Evolutionary conservation across 2,329 filamentous ascomycete genomes (phyloP), one percentile per base, ranked within the genome.

Genomic region (Chrysoporthe cubensis): DNA sequence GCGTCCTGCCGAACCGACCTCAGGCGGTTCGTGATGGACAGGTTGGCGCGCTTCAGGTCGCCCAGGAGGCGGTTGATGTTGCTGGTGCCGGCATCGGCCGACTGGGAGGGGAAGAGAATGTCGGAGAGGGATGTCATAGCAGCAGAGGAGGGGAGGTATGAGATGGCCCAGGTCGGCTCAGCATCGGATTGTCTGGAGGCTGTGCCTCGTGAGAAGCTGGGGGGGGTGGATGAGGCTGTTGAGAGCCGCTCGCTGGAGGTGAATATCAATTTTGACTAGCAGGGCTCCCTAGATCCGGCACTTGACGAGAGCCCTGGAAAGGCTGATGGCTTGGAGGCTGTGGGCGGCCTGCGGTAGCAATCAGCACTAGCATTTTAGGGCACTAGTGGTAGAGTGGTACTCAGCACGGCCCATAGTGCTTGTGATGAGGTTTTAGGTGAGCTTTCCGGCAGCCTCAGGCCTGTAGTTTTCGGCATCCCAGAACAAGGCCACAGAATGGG

Each of bases 11-110:
- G 82, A 77, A 98, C 95, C 40, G 93, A 97, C 42, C 82, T 81
- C 14, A 99, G 87, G 18, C 95, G 91, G 80, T 97, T 97, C 71
- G 87, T 85, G 71, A 96, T 88, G 70, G 91, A 91, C 62, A 96
- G 86, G 32, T 92, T 91, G 32, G 90, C 88, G 72, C 91, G 88
- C 76, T 91, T 93, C 69, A 97, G 87, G 43, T 90, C 89, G 61
- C 86, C 83, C 16, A 96, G 87, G 4, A 88, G 89, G 71, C 86
- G 85, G 44, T 89, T 91, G 75, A 95, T 87, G 71, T 90, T 89
- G 71, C 88, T 65, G 65, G 44, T 66, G 63, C 56, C 63, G 43
- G 65, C 87, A 74, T 85, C 84, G 62, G 82, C 81, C 72, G 85
- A 83, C 40, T 81, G 78, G 5, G 80, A 78, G 63, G 85, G 77